These are phyloP conservation scores for Brassica juncea DNA, from an alignment of 345 rosid species.

Conservation along the genomic window DNA sequence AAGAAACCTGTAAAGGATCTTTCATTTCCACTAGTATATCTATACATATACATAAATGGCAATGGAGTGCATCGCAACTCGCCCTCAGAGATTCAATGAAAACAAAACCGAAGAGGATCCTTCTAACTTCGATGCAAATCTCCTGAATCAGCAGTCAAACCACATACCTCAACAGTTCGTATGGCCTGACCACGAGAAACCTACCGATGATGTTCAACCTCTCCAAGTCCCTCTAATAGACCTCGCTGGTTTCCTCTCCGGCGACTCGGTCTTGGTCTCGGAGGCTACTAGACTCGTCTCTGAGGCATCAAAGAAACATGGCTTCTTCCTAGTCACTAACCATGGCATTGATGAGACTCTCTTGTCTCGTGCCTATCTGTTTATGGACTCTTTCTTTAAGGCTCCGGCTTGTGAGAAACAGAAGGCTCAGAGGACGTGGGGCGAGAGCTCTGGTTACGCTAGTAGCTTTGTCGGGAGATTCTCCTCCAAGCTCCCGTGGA, in stretches of 20 bases:
- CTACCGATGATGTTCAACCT: constrained; percentile 46
- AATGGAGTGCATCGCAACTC: constrained; percentile 31
- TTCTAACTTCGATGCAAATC: constrained; percentile 59
- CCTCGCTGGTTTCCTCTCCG: constrained; percentile 56
- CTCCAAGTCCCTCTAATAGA: constrained; percentile 68
- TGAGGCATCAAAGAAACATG: constrained; percentile 75
- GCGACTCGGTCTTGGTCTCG: constrained; percentile 46
- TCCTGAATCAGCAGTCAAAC: constrained; percentile 45
- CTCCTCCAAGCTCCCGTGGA: constrained; percentile 87
- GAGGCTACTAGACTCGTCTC: constrained; percentile 53
- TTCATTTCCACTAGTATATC: constrained; percentile 6
- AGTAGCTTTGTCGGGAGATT: constrained; percentile 87
- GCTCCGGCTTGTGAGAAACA: constrained; percentile 55
- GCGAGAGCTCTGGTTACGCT: constrained; percentile 73
- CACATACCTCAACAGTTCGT: constrained; percentile 70
- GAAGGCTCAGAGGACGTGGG: constrained; percentile 63
- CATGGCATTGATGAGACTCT: constrained; percentile 67
- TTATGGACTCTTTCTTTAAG: constrained; percentile 61
- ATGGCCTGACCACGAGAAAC: constrained; percentile 88
- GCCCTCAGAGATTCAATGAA: constrained; percentile 28
- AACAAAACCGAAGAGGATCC: constrained; percentile 23
- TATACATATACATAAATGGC: constrained; percentile 13
- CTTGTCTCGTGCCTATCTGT: constrained; percentile 48
- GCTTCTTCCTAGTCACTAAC: constrained; percentile 73
- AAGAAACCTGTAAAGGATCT: background rate